phyloP scores from a whole-genome alignment of 2,329 filamentous ascomycete genomes.

The Macroventuria anomochaeta region DNA sequence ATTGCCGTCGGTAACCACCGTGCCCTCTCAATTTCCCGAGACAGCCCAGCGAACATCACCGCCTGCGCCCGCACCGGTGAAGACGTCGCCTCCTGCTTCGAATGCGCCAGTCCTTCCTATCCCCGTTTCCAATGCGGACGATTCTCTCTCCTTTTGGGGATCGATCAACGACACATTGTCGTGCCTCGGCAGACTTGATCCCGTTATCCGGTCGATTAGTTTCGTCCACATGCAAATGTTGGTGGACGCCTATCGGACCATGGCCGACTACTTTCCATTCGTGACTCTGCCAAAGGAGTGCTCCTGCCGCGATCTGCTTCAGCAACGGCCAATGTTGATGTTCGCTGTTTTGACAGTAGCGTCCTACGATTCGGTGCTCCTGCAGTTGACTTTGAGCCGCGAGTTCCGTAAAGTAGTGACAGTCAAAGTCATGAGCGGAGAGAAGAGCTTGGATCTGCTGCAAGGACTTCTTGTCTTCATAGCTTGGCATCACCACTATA shows the following conservation, averaged over 20 bases:
- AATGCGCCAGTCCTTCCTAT: conserved; percentile 33
- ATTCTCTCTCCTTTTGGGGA: conserved; percentile 42
- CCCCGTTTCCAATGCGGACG: conserved; percentile 34
- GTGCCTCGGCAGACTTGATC: conserved; percentile 41
- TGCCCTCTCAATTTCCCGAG: conserved; percentile 34
- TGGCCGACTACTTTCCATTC: conserved; percentile 47
- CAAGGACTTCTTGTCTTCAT: conserved; percentile 45
- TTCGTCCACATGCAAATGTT: conserved; percentile 44
- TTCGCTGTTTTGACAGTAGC: conserved; percentile 45
- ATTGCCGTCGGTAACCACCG: conserved; percentile 28
- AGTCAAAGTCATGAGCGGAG: conserved; percentile 46
- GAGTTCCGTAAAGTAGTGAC: conserved; percentile 47
- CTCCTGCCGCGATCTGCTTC: conserved; percentile 37
- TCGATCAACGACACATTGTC: conserved; percentile 42
- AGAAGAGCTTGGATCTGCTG: conserved; percentile 44
- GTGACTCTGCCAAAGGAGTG: conserved; percentile 38
- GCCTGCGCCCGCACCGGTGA: conserved; percentile 19
- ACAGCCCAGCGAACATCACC: conserved; percentile 28
- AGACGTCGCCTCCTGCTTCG: conserved; percentile 23
- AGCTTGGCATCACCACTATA: conserved; percentile 49
- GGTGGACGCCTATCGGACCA: conserved; percentile 40
- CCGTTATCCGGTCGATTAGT: conserved; percentile 44
- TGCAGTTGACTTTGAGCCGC: conserved; percentile 42
- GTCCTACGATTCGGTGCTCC: conserved; percentile 39
- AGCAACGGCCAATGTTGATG: conserved; percentile 43